Percentiles rank a stretch among this genome's conserved stretches.
phyloP scores from a whole-genome alignment of 768 basidiomycete species.

The Stropharia rugosoannulata region DNA sequence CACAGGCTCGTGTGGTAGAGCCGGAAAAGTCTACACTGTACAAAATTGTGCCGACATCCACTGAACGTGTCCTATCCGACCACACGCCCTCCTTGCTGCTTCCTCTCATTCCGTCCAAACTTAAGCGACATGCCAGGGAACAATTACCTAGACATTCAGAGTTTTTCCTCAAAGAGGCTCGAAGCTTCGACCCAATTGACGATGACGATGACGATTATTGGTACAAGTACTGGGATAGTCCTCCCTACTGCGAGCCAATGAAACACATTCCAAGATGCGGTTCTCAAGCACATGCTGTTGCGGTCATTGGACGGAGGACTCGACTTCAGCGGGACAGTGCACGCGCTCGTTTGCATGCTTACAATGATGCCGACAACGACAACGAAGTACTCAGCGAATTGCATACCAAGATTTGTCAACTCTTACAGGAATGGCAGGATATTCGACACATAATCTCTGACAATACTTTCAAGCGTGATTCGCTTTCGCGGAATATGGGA shows the following conservation, averaged over 20 bases:
- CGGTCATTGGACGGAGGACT: neutral
- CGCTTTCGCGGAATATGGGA: too few relatives aligned
- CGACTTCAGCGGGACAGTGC: neutral
- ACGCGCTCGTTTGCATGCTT: too few relatives aligned
- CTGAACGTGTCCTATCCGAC: too few relatives aligned
- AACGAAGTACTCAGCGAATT: too few relatives aligned
- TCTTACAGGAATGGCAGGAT: too few relatives aligned
- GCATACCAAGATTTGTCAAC: too few relatives aligned
- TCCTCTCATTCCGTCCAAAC: neutral
- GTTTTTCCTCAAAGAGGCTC: neutral
- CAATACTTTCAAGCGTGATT: too few relatives aligned
- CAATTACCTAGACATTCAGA: neutral
- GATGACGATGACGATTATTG: neutral
- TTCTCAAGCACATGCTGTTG: neutral
- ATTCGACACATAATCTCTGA: too few relatives aligned
- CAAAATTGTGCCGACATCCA: too few relatives aligned
- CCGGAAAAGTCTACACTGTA: too few relatives aligned
- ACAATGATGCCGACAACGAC: neutral
- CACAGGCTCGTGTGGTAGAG: too few relatives aligned
- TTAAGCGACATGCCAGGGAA: neutral
- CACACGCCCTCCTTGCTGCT: neutral
- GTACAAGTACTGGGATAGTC: neutral
- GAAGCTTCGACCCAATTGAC: neutral
- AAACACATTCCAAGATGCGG: neutral
- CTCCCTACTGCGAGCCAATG: neutral